Base-by-base conservation (phyloP, 2,329 filamentous ascomycete genomes). In the Exophiala lecanii-corni region DNA sequence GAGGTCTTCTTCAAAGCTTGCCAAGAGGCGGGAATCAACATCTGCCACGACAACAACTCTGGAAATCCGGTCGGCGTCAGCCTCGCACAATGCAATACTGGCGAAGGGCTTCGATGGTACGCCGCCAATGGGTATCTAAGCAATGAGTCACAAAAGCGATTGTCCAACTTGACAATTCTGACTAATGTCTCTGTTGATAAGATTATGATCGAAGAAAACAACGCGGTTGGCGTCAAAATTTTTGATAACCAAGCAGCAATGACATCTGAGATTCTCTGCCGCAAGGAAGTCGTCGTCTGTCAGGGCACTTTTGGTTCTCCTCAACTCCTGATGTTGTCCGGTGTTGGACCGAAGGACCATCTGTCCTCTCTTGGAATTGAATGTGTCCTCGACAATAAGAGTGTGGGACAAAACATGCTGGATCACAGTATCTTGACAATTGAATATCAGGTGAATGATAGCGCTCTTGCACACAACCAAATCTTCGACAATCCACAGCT, bases 41-140 rank as follows among this genome's bases (percentile, higher is more conserved):
- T 71, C 10, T 79, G 79, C 45, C 63, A 65, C 0, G 76, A 80
- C 49, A 67, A 76, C 25, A 80, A 80, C 47, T 73, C 71, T 4
- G 78, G 78, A 0, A 69, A 80, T 51, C 75, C 74, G 0, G 62
- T 80, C 19, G 78, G 78, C 2, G 70, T 79, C 7, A 20, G 35
- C n/a, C 19, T 44, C 7, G 41, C 41, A 12, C 41, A 44, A 20
- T 44, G 38, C 18, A 44, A 39, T 12, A 44, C 13, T 20, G 13
- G n/a, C 5, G 41, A 28, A 10, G 16, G 25, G 17, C 15, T n/a
- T n/a, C 28, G 37, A 20, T 9, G 2, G 35, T 23, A 21, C 20
- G 35, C 21, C 17, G 35, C 35, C 12, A 25, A 21, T 5, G 17
- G n/a, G 9, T 37, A 16, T n/a, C 35, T 21, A 13, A 15, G 19